Evolutionary conservation across 129 eudicot species (phyloP), one percentile per base, ranked within the genome.

Genomic region (Saposhnikovia divaricata): DNA sequence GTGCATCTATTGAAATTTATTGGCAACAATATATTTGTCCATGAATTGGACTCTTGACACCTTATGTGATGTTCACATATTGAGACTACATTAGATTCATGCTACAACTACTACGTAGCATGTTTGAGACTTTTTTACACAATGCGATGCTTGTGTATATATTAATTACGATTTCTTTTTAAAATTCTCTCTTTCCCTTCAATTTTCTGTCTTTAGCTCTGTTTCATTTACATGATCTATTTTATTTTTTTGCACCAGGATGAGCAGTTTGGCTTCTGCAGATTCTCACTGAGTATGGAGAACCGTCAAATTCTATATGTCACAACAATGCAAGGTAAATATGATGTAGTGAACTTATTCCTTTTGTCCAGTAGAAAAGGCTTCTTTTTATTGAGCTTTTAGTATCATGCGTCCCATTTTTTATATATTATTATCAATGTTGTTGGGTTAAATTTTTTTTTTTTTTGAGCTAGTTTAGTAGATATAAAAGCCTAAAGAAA

Each of bases 251-350:
- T 44, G 47, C 40, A 84, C 57, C 89, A 94, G 98, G 94, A 84
- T 86, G 98, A 94, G 85, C 74, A 82, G 40, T 90, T 94, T 78
- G 92, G 97, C 74, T 94, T 81, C 82, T 91, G 97, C 80, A 88
- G 89, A 82, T 94, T 91, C 84, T 86, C 96, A 15, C 89, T 83
- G 45, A 84, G 80, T 59, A 77, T 69, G 34, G 86, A 84, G 78
- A 81, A 90, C 28, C 85, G 88, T 69, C 91, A 84, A 80, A 83
- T 90, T 69, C 86, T 94, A 5, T 94, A 94, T 75, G 83, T 84
- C 74, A 90, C 93, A 51, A 85, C 91, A 75, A 88, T 86, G 93
- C 87, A 85, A 83, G 93, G 97, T 94, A 75, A 53, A 73, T 83
- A 51, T 79, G 1, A n/a, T 28, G 23, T 8, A 6, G 28, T 57